A percentile compares a stretch with the other conserved stretches of the same genome.
Evolutionary conservation across 257 asterid genomes (phyloP).

Genomic region (Verbascum thapsus): DNA sequence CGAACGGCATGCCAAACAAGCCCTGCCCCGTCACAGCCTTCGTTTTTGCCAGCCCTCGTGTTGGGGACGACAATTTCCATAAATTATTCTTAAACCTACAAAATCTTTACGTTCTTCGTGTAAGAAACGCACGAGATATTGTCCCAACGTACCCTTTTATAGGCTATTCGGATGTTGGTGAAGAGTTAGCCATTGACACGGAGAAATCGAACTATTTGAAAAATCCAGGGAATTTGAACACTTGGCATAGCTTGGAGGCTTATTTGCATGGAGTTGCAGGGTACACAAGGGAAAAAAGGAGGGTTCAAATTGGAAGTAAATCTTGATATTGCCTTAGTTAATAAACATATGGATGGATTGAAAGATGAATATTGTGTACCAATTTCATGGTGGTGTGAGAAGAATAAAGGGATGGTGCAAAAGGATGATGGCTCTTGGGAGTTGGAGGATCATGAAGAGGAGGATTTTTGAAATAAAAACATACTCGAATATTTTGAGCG

Average conservation of each 20-base stretch:
- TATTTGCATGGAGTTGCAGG: conserved; percentile 83
- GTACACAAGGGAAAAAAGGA: conserved; percentile 53
- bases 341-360: conserved; percentile 53
- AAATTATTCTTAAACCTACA: conserved; percentile 21
- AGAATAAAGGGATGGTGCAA: conserved; percentile 82
- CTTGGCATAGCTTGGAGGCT: conserved; percentile 65
- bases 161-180: conserved; percentile 63
- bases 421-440: conserved; percentile 76
- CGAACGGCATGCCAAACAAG: conserved; percentile 40
- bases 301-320: conserved; percentile 58
- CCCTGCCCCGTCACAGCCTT: conserved; percentile 68
- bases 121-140: conserved; percentile 52
- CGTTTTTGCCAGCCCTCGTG: conserved; percentile 70
- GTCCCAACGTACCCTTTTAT: conserved; percentile 60
- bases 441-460: conserved; percentile 54
- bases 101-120: conserved; percentile 44
- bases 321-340: conserved; percentile 56
- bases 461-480: conserved; percentile 26
- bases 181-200: conserved; percentile 58
- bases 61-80: conserved; percentile 52
- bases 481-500: neutral
- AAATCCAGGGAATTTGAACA: conserved; percentile 43
- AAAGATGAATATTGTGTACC: conserved; percentile 63
- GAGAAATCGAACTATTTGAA: conserved; percentile 55
- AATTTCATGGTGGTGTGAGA: conserved; percentile 62